A percentile compares a stretch with the other conserved stretches of the same genome.
Conservation (phyloP, 345 rosid species). For the Syzygium aromaticum region DNA sequence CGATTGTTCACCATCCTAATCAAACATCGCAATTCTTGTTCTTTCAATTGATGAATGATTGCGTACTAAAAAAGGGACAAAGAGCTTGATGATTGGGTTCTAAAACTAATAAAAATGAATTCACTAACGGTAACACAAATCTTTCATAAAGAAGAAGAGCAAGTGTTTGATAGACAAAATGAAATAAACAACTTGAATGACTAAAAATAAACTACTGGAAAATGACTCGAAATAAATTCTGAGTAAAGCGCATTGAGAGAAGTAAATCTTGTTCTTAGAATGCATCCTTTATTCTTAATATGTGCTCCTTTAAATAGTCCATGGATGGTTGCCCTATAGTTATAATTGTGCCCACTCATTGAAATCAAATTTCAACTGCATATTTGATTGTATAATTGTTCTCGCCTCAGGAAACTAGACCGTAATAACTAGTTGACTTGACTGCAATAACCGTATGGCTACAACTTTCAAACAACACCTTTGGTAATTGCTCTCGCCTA, state of each 20-base stretch:
- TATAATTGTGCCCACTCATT: not conserved
- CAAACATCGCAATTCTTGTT: not conserved
- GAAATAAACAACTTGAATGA: not conserved
- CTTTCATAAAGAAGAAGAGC: not conserved
- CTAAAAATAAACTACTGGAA: too few relatives aligned
- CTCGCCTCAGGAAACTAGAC: not conserved
- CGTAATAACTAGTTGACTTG: not conserved
- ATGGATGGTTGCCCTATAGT: not conserved
- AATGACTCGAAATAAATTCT: not conserved
- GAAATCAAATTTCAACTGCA: not conserved
- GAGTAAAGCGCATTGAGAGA: too few relatives aligned
- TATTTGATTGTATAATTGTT: not conserved
- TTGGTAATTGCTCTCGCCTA: too few relatives aligned
- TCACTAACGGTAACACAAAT: not conserved
- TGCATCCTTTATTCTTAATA: too few relatives aligned
- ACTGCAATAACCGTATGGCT: too few relatives aligned
- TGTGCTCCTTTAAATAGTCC: not conserved
- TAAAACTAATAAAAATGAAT: too few relatives aligned
- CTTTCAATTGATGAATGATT: not conserved
- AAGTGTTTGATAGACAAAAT: not conserved
- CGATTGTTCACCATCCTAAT: too few relatives aligned
- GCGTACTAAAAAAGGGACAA: not conserved
- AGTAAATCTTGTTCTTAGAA: not conserved
- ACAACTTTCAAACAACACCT: too few relatives aligned
- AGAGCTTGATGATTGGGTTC: not conserved